Evolutionary conservation across 805 yeast genomes (phyloP), one percentile per base, ranked within the genome.

Genomic region (Isabelozyma pseudorhagii): DNA sequence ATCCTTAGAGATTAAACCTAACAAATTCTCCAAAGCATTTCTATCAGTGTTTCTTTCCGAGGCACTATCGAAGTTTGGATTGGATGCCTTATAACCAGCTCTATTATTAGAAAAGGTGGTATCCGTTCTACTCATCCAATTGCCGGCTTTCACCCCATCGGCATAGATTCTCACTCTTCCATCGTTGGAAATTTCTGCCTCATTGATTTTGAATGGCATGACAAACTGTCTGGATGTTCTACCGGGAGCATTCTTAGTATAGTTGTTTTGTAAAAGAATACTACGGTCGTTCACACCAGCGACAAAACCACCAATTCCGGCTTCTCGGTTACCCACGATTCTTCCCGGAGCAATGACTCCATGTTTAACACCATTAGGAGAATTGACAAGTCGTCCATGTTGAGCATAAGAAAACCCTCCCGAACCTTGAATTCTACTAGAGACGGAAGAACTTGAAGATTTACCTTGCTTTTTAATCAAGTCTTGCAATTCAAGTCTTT

Each of bases 391-490:
- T 63, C 89, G 79, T 6, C 96, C 96, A 50, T 76, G 78, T 52
- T 86, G 78, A 39, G 73, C 74, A 59, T 88, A 89, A 1, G 89
- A 79, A 51, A 89, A 75, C 6, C 96, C 96, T 28, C 87, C 96
- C 7, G 87, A 80, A 31, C 91, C 96, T 47, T 84, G 78, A 43
- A 81, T 63, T 27, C 65, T 64, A 9, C 48, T 50, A 8, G 55
- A 39, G 10, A 50, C 50, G 14, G 50, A 46, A 27, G 50, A 21
- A 7, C 48, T 46, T 13, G 48, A 45, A 9, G 44, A 38, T 25
- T 46, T 47, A 8, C 62, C 60, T 27, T 52, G 45, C n/a, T 48
- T 52, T 43, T 58, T 63, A 44, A 57, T 43, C 48, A 63, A 62
- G 47, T 68, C 67, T n/a, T 45, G 48, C 49, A 70, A 50, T 8